phyloP scores from a whole-genome alignment of 345 rosid species.

The Mangifera indica region DNA sequence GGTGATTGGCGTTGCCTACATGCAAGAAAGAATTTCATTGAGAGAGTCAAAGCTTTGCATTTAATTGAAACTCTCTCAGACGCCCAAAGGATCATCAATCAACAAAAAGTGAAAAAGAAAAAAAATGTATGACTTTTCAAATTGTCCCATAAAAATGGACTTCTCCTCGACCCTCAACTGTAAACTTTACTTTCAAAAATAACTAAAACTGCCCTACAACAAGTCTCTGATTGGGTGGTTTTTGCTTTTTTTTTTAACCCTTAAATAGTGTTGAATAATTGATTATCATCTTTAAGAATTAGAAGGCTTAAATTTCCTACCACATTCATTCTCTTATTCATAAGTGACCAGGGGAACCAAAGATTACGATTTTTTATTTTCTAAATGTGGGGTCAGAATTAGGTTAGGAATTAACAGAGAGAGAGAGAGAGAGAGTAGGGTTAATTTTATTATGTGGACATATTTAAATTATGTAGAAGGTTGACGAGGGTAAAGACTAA shows the following conservation, averaged over 20 bases:
- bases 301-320: slow-evolving; percentile 11
- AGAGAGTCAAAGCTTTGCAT: no score
- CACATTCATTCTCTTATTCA: not conserved
- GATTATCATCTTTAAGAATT: not conserved
- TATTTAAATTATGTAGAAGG: no score
- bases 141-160: not conserved
- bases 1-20: no score
- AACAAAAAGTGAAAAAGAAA: not conserved
- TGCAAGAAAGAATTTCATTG: no score
- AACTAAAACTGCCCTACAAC: no score
- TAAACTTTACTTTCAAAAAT: no score
- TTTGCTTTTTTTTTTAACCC: no score
- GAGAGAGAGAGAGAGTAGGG: not conserved
- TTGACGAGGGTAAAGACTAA: not conserved
- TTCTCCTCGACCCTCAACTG: no score
- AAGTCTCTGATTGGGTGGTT: no score
- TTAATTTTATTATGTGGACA: no score
- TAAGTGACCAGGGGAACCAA: slow-evolving; percentile 14
- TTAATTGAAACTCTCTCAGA: not conserved
- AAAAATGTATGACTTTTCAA: no score
- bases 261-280: not conserved
- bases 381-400: slow-evolving; percentile 9
- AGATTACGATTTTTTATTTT: slow-evolving; percentile 9
- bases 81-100: not conserved
- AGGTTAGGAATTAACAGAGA: not conserved